A percentile compares a stretch with the other conserved stretches of the same genome.
Evolutionary conservation across 2,329 filamentous ascomycete genomes (phyloP).

Genomic region (Fusarium fracticaudum): DNA sequence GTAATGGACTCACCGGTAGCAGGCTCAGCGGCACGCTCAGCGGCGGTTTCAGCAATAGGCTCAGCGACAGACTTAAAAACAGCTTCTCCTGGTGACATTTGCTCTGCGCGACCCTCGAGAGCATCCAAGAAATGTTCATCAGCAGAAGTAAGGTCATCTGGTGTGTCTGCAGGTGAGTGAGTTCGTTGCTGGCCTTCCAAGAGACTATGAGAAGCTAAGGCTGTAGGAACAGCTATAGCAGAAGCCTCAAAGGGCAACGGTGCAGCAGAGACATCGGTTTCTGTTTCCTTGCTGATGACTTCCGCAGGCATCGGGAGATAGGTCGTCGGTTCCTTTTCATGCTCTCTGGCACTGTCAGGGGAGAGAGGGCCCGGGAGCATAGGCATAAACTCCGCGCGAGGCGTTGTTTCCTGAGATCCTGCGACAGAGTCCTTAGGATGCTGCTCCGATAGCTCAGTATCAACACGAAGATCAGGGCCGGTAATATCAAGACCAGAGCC

Average conservation of each 20-base stretch:
- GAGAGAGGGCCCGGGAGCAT: conserved; percentile 37
- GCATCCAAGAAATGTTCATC: conserved; percentile 52
- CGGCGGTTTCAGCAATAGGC: not conserved
- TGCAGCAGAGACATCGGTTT: conserved; percentile 53
- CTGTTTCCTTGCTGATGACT: conserved; percentile 54
- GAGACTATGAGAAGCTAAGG: conserved; percentile 40
- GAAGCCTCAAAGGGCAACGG: conserved; percentile 47
- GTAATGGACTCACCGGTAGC: too few species aligned
- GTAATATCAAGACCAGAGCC: conserved; percentile 32
- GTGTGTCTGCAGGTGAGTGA: conserved; percentile 30
- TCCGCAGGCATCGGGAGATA: conserved; percentile 54
- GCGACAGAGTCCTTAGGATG: conserved; percentile 57
- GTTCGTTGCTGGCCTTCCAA: conserved; percentile 29
- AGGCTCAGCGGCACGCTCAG: not conserved
- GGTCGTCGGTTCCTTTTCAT: conserved; percentile 23
- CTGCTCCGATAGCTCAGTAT: conserved; percentile 50
- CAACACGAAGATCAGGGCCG: conserved; percentile 50
- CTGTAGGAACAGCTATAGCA: conserved; percentile 34
- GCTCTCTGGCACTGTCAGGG: not conserved
- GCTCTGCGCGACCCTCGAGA: conserved; percentile 39
- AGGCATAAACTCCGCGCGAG: conserved; percentile 64
- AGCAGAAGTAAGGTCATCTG: conserved; percentile 47
- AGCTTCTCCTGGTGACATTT: conserved; percentile 21
- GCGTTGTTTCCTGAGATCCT: conserved; percentile 74
- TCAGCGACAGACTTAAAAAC: not conserved